These are phyloP conservation scores for Patellifolia procumbens DNA, from an alignment of 179 eudicot genomes.

Conservation along the genomic window DNA sequence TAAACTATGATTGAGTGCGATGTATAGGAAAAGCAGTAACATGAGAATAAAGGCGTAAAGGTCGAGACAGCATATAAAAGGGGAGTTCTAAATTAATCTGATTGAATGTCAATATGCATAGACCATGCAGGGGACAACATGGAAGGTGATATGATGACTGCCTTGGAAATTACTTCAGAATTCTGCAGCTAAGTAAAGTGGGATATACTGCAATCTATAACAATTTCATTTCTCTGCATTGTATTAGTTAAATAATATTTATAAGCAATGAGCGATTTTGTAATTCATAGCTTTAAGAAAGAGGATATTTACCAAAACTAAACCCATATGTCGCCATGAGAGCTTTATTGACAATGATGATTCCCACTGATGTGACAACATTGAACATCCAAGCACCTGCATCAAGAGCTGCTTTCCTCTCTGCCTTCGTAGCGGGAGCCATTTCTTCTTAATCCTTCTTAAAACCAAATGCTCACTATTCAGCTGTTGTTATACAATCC, in stretches of 20 bases:
- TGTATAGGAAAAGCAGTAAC: background rate
- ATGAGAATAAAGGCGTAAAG: background rate
- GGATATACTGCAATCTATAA: background rate
- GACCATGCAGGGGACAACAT: background rate
- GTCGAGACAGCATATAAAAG: background rate
- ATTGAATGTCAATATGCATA: background rate
- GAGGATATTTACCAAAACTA: constrained; percentile 35
- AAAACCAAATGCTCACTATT: constrained; percentile 17
- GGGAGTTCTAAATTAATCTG: background rate
- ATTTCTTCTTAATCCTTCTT: constrained; percentile 19
- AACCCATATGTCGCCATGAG: constrained; percentile 43
- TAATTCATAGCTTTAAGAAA: background rate
- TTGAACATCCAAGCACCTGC: constrained; percentile 49
- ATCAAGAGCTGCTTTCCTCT: constrained; percentile 40
- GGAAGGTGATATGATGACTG: background rate
- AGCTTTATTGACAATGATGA: constrained; percentile 43
- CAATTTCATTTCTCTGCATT: background rate
- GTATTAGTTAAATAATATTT: background rate
- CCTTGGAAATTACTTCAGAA: background rate
- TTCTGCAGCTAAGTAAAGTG: background rate
- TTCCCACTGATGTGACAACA: constrained; percentile 41
- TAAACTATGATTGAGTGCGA: background rate
- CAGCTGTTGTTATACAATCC: constrained; percentile 14
- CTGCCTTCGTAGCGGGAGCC: constrained; percentile 42
- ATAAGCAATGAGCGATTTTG: background rate